Evolutionary conservation across 202 grass and related monocot genomes (phyloP), one percentile per base, ranked within the genome.

Genomic region (Digitaria exilis): DNA sequence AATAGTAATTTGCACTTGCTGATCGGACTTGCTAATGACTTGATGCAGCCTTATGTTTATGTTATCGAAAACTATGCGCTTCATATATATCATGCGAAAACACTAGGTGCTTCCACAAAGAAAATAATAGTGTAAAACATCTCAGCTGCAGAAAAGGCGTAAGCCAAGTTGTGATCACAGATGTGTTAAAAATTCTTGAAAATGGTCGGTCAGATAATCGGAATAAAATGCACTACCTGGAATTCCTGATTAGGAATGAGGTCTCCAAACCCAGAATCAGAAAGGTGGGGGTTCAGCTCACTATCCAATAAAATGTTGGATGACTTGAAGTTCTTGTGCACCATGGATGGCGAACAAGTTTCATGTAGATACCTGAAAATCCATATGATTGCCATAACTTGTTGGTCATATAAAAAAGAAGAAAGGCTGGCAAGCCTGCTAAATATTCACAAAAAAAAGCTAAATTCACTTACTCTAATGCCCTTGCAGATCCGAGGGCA

Each of bases 271-370:
- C 96, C 96, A 85, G 82, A 95, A 93, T 98, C 96, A 8, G 91
- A 98, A 79, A 98, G 50, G 43, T 98, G 91, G 11, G 96, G 96
- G 60, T 90, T 98, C 56, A 95, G 32, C 45, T 93, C 92, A 29
- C n/a, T 78, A 82, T 92, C 96, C 45, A 98, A 56, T 75, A 98
- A 88, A 90, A 98, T 95, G 22, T 95, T 98, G 0, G 87, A 85
- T 71, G 92, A 93, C 75, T 98, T 98, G 70, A 93, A 93, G 50
- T 93, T 93, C 49, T 85, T 95, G 73, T 98, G 92, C 54, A 92
- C 17, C 57, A 92, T 52, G 26, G 96, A 92, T 21, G 96, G 92
- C 5, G 83, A 95, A 59, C 92, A 98, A 68, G 87, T 90, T 65
- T 98, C 96, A 64, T 98, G 96, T 66, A 98, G 82, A 76, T 98